Evolutionary conservation across 768 basidiomycete species (phyloP).

Genomic region (Candolleomyces eurysporus): DNA sequence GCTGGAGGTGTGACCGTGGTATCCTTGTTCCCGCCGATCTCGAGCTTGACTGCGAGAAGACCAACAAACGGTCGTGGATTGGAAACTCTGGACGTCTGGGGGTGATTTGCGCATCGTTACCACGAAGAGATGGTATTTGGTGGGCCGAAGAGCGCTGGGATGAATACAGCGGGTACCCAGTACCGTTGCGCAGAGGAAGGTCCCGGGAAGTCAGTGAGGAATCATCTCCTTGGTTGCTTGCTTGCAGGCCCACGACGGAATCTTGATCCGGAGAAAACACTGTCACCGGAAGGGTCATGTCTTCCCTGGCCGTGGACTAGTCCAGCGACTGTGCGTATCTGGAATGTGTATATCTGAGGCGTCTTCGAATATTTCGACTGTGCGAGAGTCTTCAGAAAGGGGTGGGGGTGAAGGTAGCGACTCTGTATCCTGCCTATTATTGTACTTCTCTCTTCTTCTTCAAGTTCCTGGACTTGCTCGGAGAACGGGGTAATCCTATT

Average conservation of each 20-base stretch:
- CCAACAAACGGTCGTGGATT: not conserved
- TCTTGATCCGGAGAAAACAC: not conserved
- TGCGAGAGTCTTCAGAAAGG: conserved; percentile 34
- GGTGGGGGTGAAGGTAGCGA: conserved; percentile 21
- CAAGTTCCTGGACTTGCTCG: no score
- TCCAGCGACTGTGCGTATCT: conserved; percentile 16
- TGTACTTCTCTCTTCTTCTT: no score
- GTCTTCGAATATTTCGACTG: conserved; percentile 29
- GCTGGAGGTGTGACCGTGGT: not conserved
- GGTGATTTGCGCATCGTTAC: not conserved
- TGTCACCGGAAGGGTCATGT: conserved; percentile 2
- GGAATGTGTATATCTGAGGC: conserved; percentile 22
- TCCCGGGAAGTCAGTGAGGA: not conserved
- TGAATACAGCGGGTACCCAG: not conserved
- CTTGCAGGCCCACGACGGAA: not conserved
- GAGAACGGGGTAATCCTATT: no score
- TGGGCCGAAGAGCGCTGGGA: not conserved
- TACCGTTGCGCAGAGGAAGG: not conserved
- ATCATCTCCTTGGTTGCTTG: not conserved
- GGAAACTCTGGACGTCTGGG: not conserved
- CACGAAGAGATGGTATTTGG: not conserved
- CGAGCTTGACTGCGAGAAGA: not conserved
- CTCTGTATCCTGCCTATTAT: no score
- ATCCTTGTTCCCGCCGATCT: not conserved
- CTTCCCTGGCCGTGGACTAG: not conserved